Base-by-base conservation (phyloP, 2,329 filamentous ascomycete species). In the Trichoderma sp. region DNA sequence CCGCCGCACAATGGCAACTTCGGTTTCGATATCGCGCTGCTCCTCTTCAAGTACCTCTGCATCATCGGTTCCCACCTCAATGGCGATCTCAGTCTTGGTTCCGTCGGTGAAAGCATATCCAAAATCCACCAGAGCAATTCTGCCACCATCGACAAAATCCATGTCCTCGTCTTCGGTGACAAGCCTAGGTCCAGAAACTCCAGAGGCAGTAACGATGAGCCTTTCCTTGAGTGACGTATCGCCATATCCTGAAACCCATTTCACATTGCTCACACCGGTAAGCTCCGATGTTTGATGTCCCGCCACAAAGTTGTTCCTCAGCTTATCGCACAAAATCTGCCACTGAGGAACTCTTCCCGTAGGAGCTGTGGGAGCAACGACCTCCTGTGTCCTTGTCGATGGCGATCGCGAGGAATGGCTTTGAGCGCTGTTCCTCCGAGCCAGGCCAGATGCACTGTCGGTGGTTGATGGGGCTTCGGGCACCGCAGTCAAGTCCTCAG, bases 1-100 rank as follows among this genome's bases (percentile, higher is more conserved):
- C 77, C 93, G 89, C 78, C 94, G 89, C 68, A 94, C 93, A 79
- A 96, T 91, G 77, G 94, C 94, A 24, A 97, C 93, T 82, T 95
- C 94, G 1, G 92, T 91, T 75, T 93, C 94, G 75, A 96, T 86
- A 79, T 94, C 93, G 27, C 93, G 90, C 77, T 90, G 89, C 79
- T 94, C 93, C 81, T 96, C 94, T 79, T 92, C 90, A 21, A 97
- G 85, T 0, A 91, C 85, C 81, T 95, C 93, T 0, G 93, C 91
- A 65, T 92, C 87, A 29, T 89, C 89, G 38, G 91, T 91, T 12
- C 94, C 94, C 31, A 96, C 91, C 80, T 96, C 94, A 71, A 97
- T 92, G 1, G 88, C 91, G 59, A 94, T 83, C 76, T 93, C 89
- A 1, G 83, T 84, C 74, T 87, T 86, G 60, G 84, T 82, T 4